A percentile compares a stretch with the other conserved stretches of the same genome.
Evolutionary conservation across 371 early-diverging fungal genomes (phyloP).

Genomic region (Amoeboaphelidium protococcarum): DNA sequence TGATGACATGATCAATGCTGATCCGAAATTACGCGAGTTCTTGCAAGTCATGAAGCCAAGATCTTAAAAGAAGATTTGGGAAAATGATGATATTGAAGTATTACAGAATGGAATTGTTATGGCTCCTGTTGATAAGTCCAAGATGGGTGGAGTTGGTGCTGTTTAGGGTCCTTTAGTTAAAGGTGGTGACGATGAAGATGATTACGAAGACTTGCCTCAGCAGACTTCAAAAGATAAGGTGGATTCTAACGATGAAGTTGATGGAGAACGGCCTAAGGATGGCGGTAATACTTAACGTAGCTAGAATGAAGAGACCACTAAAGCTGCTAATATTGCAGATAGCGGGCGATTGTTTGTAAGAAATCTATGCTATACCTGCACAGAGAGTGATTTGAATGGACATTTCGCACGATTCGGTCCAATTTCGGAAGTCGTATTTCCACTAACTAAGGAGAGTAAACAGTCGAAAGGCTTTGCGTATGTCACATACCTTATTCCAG

Average conservation of each 20-base stretch:
- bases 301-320: constrained; percentile 9
- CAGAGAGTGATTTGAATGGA: constrained; percentile 50
- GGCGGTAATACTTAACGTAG: neutral
- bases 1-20: neutral
- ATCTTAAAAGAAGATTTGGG: constrained; percentile 56
- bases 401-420: constrained; percentile 62
- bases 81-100: constrained; percentile 45
- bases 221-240: neutral
- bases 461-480: constrained; percentile 81
- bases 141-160: constrained; percentile 1
- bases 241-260: constrained; percentile 4
- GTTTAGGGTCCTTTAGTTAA: neutral
- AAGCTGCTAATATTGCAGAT: constrained; percentile 43
- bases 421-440: constrained; percentile 44
- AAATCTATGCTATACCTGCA: constrained; percentile 67
- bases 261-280: constrained; percentile 2
- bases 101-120: constrained; percentile 6
- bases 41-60: constrained; percentile 67
- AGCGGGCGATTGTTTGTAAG: constrained; percentile 80
- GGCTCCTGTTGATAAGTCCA: neutral
- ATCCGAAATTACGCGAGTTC: constrained; percentile 50
- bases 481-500: constrained; percentile 53
- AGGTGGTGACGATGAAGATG: constrained; percentile 5
- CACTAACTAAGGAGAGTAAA: constrained; percentile 66
- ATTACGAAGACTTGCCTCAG: constrained; percentile 5